Percentiles rank a stretch among this genome's conserved stretches.
phyloP scores from a whole-genome alignment of 495 filamentous ascomycete species.

The Geoglossum glabrum region DNA sequence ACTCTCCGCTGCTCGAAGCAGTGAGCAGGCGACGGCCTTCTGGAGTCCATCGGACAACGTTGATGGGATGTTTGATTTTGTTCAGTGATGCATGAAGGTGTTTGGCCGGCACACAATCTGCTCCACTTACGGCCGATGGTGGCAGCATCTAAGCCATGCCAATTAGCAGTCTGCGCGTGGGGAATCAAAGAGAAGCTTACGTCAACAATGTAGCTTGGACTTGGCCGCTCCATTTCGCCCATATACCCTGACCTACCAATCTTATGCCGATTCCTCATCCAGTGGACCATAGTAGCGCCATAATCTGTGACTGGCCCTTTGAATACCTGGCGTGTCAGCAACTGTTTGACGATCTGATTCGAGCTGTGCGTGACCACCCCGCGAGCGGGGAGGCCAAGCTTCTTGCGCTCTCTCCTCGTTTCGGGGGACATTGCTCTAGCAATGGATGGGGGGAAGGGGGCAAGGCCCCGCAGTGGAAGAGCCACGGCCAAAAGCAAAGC shows the following conservation, averaged over 20 bases:
- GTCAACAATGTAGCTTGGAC: slow-evolving; percentile 72
- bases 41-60: slow-evolving; percentile 94
- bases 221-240: slow-evolving; percentile 66
- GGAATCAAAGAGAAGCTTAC: slow-evolving; percentile 38
- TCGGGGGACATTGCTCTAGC: too few relatives aligned
- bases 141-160: slow-evolving; percentile 51
- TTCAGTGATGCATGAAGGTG: slow-evolving; percentile 90
- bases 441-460: too few relatives aligned
- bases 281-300: slow-evolving; percentile 77
- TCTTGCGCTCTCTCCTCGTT: not conserved
- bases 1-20: slow-evolving; percentile 87
- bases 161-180: slow-evolving; percentile 12
- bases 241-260: slow-evolving; percentile 33
- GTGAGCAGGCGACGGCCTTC: slow-evolving; percentile 83
- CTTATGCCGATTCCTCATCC: slow-evolving; percentile 55
- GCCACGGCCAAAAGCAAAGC: too few relatives aligned
- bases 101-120: slow-evolving; percentile 68
- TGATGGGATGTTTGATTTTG: slow-evolving; percentile 93
- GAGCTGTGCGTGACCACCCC: not conserved
- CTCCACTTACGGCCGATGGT: slow-evolving; percentile 55
- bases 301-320: slow-evolving; percentile 84
- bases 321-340: not conserved
- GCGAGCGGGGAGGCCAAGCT: not conserved
- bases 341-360: not conserved
- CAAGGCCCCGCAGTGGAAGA: too few relatives aligned